A percentile compares a stretch with the other conserved stretches of the same genome.
These are phyloP conservation scores for Xylaria bambusicola DNA, from an alignment of 495 filamentous ascomycete genomes.

Conservation along the genomic window DNA sequence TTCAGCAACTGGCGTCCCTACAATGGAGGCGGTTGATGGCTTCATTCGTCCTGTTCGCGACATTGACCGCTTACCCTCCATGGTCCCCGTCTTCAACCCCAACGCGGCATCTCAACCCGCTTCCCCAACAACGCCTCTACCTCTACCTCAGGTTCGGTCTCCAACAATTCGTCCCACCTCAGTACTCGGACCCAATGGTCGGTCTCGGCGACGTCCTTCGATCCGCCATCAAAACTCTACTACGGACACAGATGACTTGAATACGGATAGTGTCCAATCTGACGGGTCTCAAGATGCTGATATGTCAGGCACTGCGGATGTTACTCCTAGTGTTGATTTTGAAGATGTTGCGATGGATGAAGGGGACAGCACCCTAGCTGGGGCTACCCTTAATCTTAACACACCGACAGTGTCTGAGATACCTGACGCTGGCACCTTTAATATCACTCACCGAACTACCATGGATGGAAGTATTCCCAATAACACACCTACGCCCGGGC, in stretches of 20 bases:
- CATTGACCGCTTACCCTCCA: conserved; percentile 80
- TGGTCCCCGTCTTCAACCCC: conserved; percentile 71
- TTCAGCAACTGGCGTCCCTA: conserved; percentile 66
- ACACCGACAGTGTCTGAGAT: conserved; percentile 79
- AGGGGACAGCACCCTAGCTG: conserved; percentile 75
- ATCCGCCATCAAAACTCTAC: conserved; percentile 86
- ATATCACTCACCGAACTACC: conserved; percentile 88
- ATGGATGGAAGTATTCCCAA: conserved; percentile 89
- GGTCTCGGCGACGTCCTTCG: conserved; percentile 66
- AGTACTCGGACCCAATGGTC: conserved; percentile 43
- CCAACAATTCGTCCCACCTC: conserved; percentile 55
- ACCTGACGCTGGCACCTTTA: conserved; percentile 86
- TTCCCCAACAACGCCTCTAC: conserved; percentile 88
- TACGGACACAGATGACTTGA: conserved; percentile 83
- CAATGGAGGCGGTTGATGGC: conserved; percentile 72
- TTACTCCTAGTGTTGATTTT: conserved; percentile 77
- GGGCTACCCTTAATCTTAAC: conserved; percentile 69
- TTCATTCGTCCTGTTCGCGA: conserved; percentile 85
- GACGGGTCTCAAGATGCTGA: conserved; percentile 65
- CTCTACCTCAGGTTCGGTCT: conserved; percentile 57
- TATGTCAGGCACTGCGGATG: conserved; percentile 72
- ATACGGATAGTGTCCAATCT: conserved; percentile 71
- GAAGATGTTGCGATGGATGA: conserved; percentile 76
- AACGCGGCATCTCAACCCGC: conserved; percentile 84
- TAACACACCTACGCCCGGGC: conserved; percentile 52